Base-by-base conservation (phyloP, 208 protist genomes). In the Trypanosoma conorhini region DNA sequence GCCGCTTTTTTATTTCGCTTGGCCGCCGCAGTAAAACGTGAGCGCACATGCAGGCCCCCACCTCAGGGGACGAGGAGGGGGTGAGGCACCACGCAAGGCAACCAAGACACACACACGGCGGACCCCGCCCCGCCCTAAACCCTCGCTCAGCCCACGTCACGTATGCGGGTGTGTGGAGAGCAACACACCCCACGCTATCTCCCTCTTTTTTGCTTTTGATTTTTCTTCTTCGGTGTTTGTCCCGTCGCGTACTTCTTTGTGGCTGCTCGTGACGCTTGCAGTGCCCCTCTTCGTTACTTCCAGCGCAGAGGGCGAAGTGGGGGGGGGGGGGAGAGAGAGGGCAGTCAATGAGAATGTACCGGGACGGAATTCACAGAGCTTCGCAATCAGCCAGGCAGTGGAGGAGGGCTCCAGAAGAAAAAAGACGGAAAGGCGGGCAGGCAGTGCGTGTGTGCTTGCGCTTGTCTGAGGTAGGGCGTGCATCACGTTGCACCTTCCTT, bases 361-460 rank as follows among this genome's bases (percentile, higher is more conserved):
- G 8, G 42, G 42, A 55, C 12, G 28, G 9, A 38, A 74, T 40
- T 72, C 50, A 62, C 22, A 76, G 56, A 46, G 28, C 61, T 67
- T 57, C 48, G 72, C 31, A 55, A 44, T 15, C 8, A 10, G 15
- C 17, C 42, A 46, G 42, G 13, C 8, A 21, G 15, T 19, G 15
- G 9, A 46, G 9, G 17, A 46, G 42, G 42, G 5, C 33, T 46
- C 9, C 42, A 46, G 9, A 74, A 31, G 70, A 42, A 66, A 19
- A 76, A 64, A 44, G 28, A 72, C 59, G 62, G 30, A 72, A 24
- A 52, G 67, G 54, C 19, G 13, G 50, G 28, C 48, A 9, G n/a
- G n/a, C 1, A 52, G 38, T n/a, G 22, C 22, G 12, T 31, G 17
- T 21, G 55, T 35, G 17, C 19, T 38, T 7, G 33, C 51, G 10